These are phyloP conservation scores for Plasmopara viticola DNA, from an alignment of 352 stramenopile species.

Conservation along the genomic window DNA sequence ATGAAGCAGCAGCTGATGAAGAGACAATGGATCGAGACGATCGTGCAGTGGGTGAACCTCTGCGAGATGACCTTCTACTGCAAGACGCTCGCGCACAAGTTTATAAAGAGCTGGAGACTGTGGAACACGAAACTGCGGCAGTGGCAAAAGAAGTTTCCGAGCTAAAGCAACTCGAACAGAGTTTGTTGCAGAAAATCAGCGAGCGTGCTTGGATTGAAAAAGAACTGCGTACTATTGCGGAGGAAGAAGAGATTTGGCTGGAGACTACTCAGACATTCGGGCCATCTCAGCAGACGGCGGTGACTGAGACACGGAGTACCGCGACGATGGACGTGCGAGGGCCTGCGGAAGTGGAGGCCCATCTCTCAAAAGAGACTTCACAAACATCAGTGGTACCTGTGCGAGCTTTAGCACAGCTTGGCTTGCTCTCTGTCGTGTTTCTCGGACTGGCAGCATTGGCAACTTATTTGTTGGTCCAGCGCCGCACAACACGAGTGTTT, in stretches of 20 bases:
- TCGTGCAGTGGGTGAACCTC: conserved; percentile 1
- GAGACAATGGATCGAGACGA: conserved; percentile 1
- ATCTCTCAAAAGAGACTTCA: neutral
- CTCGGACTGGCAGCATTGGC: conserved; percentile 18
- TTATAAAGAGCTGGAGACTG: conserved; percentile 3
- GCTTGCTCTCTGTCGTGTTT: conserved; percentile 18
- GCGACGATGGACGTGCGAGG: neutral
- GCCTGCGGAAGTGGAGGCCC: neutral
- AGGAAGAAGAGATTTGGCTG: conserved; percentile 24
- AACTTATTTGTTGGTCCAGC: conserved; percentile 24
- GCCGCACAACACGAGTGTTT: conserved; percentile 16
- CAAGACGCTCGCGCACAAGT: conserved; percentile 2
- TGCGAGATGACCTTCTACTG: neutral
- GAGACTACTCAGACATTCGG: conserved; percentile 1
- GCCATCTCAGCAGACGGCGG: neutral
- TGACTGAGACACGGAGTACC: neutral
- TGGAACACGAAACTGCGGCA: conserved; percentile 7
- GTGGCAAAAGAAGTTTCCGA: conserved; percentile 19
- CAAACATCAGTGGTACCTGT: neutral
- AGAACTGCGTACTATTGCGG: conserved; percentile 27
- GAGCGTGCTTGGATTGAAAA: conserved; percentile 21
- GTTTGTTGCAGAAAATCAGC: conserved; percentile 16
- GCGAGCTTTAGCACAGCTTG: conserved; percentile 10
- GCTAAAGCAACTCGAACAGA: conserved; percentile 15
- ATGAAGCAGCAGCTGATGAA: conserved; percentile 3